Evolutionary conservation across 2,329 filamentous ascomycete genomes (phyloP), one percentile per base, ranked within the genome.

Genomic region (Helicocarpus griseus): DNA sequence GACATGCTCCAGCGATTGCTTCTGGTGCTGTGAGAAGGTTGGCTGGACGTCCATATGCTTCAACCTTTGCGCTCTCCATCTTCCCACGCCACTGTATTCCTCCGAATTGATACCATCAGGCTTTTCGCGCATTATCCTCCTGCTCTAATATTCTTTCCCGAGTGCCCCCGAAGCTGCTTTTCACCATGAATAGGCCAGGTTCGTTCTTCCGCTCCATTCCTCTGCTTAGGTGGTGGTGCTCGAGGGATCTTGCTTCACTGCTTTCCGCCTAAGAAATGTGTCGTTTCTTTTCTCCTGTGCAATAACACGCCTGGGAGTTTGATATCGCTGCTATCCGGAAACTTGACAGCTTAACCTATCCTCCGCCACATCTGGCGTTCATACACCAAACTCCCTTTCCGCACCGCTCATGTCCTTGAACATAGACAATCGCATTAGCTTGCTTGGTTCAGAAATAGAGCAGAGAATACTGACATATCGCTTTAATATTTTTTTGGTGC

Each of bases 181-280:
- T 49, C 54, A 65, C 57, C 59, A 76, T 76, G 73, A 75, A 76
- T 68, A 68, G 70, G 62, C 69, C 70, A 74, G 73, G 73, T 76
- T 61, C 56, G 73, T 49, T 44, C 14, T 11, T 69, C 54, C 47
- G 59, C 60, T 64, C 56, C 58, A 58, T 56, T 22, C 33, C 44
- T n/a, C 36, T n/a, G 21, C 60, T 59, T 58, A 58, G 56, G 57
- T 52, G 44, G 58, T 52, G 54, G 57, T 60, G 54, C 54, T 19
- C 35, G 24, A n/a, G 13, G 29, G 29, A 26, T 57, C 50, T 26
- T 36, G 47, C 53, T 48, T 56, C 52, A 49, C 40, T 51, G 53
- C 55, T 54, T 56, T 39, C n/a, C 17, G 14, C 47, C 28, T n/a
- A 13, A 40, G 17, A 26, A 49, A 21, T 5, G 19, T 6, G 22